Conservation (phyloP, 306 rosid species). For the Inga laurina region DNA sequence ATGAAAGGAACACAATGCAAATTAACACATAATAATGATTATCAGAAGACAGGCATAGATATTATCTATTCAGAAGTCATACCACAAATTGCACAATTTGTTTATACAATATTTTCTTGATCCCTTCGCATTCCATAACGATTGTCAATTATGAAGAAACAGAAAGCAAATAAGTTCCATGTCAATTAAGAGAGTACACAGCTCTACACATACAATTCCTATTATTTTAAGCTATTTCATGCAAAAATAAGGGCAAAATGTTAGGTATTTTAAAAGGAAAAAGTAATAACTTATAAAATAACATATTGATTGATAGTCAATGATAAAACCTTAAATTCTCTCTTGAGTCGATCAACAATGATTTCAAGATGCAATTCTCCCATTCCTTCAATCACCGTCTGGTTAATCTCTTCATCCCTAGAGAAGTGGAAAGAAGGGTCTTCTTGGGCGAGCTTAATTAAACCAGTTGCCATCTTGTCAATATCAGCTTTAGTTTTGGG, state of each 20-base stretch:
- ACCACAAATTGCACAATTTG: constrained; percentile 1
- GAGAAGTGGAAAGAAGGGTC: constrained; percentile 99
- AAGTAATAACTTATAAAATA: constrained; percentile 2
- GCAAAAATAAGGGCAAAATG: background rate
- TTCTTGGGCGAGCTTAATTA: constrained; percentile 94
- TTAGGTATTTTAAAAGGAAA: constrained; percentile 8
- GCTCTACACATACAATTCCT: background rate
- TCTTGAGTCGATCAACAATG: constrained; percentile 92
- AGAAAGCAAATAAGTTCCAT: background rate
- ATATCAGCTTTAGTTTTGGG: constrained; percentile 98
- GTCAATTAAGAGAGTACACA: background rate
- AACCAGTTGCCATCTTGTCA: constrained; percentile 91
- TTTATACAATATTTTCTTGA: background rate
- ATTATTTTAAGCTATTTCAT: constrained; percentile 16
- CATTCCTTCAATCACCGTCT: constrained; percentile 99
- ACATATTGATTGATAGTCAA: background rate
- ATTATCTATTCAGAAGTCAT: constrained; percentile 12
- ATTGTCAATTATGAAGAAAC: background rate
- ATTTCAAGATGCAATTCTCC: constrained; percentile 99
- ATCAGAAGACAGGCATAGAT: constrained; percentile 16
- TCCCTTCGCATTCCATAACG: background rate
- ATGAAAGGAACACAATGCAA: background rate
- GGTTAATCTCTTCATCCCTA: constrained; percentile 93
- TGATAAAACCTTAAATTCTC: constrained; percentile 83
- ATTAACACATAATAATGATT: constrained; percentile 12